phyloP scores from a whole-genome alignment of 2,329 filamentous ascomycete species.

The Exophiala oligosperma region DNA sequence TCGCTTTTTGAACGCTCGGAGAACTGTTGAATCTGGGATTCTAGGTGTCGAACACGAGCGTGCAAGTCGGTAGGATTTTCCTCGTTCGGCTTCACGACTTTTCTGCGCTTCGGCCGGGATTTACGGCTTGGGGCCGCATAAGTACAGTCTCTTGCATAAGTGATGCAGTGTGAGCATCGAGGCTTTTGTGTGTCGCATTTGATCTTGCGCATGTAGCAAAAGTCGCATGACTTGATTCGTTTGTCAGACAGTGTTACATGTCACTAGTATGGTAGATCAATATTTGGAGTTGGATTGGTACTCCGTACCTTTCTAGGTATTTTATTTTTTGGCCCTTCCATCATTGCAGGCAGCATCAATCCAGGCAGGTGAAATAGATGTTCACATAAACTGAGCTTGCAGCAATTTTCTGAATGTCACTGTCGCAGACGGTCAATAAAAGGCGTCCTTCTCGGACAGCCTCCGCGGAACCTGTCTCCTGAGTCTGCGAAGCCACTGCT shows the following conservation, averaged over 20 bases:
- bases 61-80: background rate
- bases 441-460: too few relatives aligned
- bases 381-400: too few relatives aligned
- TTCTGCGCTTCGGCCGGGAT: background rate
- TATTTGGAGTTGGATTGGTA: too few relatives aligned
- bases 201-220: conserved; percentile 38
- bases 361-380: too few relatives aligned
- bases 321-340: too few relatives aligned
- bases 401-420: too few relatives aligned
- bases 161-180: conserved; percentile 37
- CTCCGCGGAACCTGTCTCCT: background rate
- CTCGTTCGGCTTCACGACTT: background rate
- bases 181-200: conserved; percentile 38
- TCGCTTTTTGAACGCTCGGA: background rate
- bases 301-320: too few relatives aligned
- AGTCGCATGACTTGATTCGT: conserved; percentile 31
- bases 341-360: too few relatives aligned
- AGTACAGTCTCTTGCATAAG: conserved; percentile 12
- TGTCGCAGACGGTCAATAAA: too few relatives aligned
- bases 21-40: too few relatives aligned
- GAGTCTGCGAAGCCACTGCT: background rate
- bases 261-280: too few relatives aligned
- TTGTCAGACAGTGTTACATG: background rate
- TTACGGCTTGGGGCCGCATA: conserved; percentile 7
- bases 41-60: too few relatives aligned